These are phyloP conservation scores for Aspergillus piperis DNA, from an alignment of 2,329 filamentous ascomycete genomes.

Conservation along the genomic window DNA sequence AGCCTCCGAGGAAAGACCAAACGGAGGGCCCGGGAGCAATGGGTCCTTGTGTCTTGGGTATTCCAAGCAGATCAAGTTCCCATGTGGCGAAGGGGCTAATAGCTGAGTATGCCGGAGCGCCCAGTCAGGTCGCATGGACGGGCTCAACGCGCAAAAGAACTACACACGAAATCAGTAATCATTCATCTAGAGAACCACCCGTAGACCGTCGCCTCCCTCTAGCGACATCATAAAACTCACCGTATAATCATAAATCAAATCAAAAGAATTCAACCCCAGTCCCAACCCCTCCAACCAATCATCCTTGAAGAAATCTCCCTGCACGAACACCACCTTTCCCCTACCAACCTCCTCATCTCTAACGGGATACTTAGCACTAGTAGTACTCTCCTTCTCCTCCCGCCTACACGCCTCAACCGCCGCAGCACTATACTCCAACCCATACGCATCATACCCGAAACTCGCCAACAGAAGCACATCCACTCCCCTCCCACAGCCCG, in stretches of 20 bases:
- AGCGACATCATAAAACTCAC: constrained; percentile 42
- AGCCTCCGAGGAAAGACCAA: not conserved
- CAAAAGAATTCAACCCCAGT: constrained; percentile 10
- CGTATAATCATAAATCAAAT: constrained; percentile 46
- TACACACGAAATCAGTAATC: constrained; percentile 27
- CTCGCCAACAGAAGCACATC: constrained; percentile 74
- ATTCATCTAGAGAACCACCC: not conserved
- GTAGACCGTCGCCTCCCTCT: not conserved
- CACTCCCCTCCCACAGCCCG: constrained; percentile 79
- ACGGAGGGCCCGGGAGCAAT: not conserved
- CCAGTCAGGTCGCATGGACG: constrained; percentile 58
- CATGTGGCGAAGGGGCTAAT: constrained; percentile 30
- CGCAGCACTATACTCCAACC: constrained; percentile 57
- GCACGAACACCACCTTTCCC: constrained; percentile 59
- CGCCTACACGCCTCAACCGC: constrained; percentile 9
- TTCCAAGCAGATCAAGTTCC: constrained; percentile 67
- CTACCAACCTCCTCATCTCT: constrained; percentile 1
- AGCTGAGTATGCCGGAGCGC: constrained; percentile 52
- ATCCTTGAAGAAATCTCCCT: constrained; percentile 51
- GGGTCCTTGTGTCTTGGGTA: not conserved
- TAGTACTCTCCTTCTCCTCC: not conserved
- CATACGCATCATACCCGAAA: constrained; percentile 74
- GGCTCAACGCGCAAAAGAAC: constrained; percentile 64
- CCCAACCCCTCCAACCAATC: constrained; percentile 14
- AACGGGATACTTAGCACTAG: constrained; percentile 9